phyloP scores from a whole-genome alignment of 352 stramenopile species.

The Globisporangium orthogonon region DNA sequence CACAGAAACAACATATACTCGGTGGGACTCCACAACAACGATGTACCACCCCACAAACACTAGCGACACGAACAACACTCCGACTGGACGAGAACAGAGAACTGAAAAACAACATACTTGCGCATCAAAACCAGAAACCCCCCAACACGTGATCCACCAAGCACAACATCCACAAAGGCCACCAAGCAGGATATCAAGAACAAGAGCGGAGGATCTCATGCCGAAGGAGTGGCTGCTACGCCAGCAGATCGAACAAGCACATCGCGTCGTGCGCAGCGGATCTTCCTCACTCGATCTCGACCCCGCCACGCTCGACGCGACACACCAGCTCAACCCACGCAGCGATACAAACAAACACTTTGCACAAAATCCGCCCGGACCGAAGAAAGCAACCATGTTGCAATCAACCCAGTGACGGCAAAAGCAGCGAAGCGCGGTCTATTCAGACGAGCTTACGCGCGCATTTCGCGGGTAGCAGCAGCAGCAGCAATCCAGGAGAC shows the following conservation, averaged over 20 bases:
- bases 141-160: too few species aligned
- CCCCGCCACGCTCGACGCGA: neutral
- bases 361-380: constrained; percentile 88
- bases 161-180: too few species aligned
- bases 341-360: constrained; percentile 15
- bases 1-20: too few species aligned
- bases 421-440: constrained; percentile 20
- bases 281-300: too few species aligned
- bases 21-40: too few species aligned
- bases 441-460: constrained; percentile 11
- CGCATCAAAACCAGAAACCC: too few species aligned
- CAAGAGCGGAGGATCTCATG: constrained; percentile 38
- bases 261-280: too few species aligned
- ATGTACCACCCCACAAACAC: too few species aligned
- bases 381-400: constrained; percentile 78
- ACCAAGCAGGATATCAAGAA: neutral
- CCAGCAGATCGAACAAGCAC: neutral
- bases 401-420: constrained; percentile 89
- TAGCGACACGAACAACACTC: too few species aligned
- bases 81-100: too few species aligned
- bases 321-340: neutral
- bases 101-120: too few species aligned
- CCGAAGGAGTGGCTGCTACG: constrained; percentile 11
- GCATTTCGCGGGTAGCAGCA: constrained; percentile 12
- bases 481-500: constrained; percentile 9